A percentile compares a stretch with the other conserved stretches of the same genome.
phyloP scores from a whole-genome alignment of 2,329 filamentous ascomycete genomes.

The Fusarium tanahbumbuense region DNA sequence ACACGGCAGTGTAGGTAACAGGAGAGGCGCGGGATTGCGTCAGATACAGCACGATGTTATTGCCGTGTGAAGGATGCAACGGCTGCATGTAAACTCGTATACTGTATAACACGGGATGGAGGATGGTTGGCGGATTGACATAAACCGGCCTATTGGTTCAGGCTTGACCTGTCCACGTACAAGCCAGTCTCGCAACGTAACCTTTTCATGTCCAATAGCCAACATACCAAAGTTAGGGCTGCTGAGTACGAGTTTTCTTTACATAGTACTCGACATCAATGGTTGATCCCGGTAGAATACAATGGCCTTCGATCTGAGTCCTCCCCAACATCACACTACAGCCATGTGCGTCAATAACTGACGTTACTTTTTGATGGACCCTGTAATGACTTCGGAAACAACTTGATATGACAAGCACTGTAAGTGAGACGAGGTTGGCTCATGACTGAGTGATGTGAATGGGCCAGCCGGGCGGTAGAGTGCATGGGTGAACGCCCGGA shows the following conservation, averaged over 20 bases:
- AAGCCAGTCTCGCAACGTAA: neutral
- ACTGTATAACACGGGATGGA: neutral
- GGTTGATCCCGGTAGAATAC: neutral
- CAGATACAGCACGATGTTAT: neutral
- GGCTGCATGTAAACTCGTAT: slow-evolving; percentile 6
- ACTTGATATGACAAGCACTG: slow-evolving; percentile 10
- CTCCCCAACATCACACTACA: neutral
- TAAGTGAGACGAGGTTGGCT: slow-evolving; percentile 33
- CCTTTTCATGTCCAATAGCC: neutral
- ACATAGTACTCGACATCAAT: neutral
- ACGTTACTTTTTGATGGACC: neutral
- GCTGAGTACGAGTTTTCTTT: neutral
- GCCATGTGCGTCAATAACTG: neutral
- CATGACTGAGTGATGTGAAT: slow-evolving; percentile 36
- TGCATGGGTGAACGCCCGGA: slow-evolving; percentile 23
- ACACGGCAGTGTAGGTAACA: slow-evolving; percentile 1
- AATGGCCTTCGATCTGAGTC: neutral
- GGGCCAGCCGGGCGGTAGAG: slow-evolving; percentile 13
- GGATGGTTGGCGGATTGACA: neutral
- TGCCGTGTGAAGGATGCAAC: neutral
- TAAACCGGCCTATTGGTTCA: neutral
- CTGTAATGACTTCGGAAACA: neutral
- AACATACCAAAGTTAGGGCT: neutral
- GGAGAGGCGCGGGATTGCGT: neutral
- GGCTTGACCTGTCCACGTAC: neutral